Evolutionary conservation across 495 filamentous ascomycete genomes (phyloP).

Genomic region (Penicillium riverlandense): DNA sequence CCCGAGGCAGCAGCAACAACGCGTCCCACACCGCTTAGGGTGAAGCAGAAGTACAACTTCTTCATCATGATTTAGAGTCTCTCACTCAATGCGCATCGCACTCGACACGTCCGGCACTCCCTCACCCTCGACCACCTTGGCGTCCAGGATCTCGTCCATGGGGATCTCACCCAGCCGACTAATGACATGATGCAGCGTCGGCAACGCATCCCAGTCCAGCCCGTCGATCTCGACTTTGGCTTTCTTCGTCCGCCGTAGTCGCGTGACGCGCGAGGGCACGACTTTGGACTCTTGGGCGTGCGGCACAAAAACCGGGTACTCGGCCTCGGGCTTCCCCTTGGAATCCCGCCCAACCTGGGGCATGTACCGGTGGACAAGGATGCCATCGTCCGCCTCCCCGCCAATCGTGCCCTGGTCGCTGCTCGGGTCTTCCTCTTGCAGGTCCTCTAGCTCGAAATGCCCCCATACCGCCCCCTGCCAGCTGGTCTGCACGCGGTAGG

Average conservation of each 20-base stretch:
- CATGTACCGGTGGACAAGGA: constrained; percentile 40
- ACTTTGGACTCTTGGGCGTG: constrained; percentile 27
- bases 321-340: constrained; percentile 37
- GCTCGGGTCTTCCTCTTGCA: constrained; percentile 23
- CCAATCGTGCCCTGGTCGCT: constrained; percentile 20
- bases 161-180: constrained; percentile 44
- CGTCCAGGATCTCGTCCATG: constrained; percentile 43
- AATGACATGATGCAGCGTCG: constrained; percentile 49
- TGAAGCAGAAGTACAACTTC: no score
- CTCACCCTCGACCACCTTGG: constrained; percentile 41
- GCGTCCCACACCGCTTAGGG: no score
- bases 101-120: constrained; percentile 42
- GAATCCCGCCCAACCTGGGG: constrained; percentile 33
- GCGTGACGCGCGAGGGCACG: constrained; percentile 23
- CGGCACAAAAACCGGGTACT: constrained; percentile 38
- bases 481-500: constrained; percentile 32
- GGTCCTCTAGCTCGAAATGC: constrained; percentile 30
- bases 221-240: constrained; percentile 36
- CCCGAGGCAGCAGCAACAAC: no score
- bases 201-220: constrained; percentile 41
- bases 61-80: no score
- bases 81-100: constrained; percentile 34
- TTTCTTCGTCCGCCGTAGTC: constrained; percentile 27
- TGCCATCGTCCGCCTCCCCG: constrained; percentile 28
- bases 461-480: constrained; percentile 44